Conservation (phyloP, 192 early-diverging fungal genomes). For the Phycomyces nitens region DNA sequence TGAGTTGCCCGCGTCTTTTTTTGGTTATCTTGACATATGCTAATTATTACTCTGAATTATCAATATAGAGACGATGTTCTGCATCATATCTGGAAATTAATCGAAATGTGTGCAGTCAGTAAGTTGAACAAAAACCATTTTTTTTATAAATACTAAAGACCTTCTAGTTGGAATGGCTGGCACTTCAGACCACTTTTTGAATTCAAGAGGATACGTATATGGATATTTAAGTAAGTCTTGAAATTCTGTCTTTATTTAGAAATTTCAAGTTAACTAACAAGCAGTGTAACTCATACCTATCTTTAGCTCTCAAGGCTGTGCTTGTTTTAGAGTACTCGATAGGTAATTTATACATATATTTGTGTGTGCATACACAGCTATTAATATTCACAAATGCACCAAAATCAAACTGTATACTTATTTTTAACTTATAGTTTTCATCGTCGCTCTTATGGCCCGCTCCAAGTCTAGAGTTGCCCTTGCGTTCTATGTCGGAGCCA, state of each 20-base stretch:
- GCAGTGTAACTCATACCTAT: neutral
- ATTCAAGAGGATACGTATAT: slow-evolving; percentile 37
- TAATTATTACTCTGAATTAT: slow-evolving; percentile 21
- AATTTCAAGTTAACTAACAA: neutral
- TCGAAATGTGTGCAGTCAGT: slow-evolving; percentile 40
- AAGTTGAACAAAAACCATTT: slow-evolving; percentile 11
- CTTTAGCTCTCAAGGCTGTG: slow-evolving; percentile 34
- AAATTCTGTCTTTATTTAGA: neutral
- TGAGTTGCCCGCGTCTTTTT: slow-evolving; percentile 26
- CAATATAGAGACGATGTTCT: slow-evolving; percentile 33
- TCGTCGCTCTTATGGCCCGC: slow-evolving; percentile 21
- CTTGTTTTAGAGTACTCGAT: slow-evolving; percentile 42
- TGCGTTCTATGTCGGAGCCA: slow-evolving; percentile 39
- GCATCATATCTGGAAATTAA: slow-evolving; percentile 32
- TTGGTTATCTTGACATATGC: slow-evolving; percentile 20
- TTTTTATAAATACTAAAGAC: no score
- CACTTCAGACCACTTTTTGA: slow-evolving; percentile 40
- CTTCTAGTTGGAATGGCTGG: slow-evolving; percentile 42
- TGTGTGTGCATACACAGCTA: neutral
- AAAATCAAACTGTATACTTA: neutral
- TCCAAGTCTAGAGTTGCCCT: slow-evolving; percentile 38
- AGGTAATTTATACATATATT: slow-evolving; percentile 28
- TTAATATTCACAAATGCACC: no score
- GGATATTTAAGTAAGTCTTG: slow-evolving; percentile 34
- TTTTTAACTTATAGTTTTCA: slow-evolving; percentile 8